Percentiles rank a stretch among this genome's conserved stretches.
Conservation (phyloP, 129 eudicot species). For the Centaurea solstitialis region DNA sequence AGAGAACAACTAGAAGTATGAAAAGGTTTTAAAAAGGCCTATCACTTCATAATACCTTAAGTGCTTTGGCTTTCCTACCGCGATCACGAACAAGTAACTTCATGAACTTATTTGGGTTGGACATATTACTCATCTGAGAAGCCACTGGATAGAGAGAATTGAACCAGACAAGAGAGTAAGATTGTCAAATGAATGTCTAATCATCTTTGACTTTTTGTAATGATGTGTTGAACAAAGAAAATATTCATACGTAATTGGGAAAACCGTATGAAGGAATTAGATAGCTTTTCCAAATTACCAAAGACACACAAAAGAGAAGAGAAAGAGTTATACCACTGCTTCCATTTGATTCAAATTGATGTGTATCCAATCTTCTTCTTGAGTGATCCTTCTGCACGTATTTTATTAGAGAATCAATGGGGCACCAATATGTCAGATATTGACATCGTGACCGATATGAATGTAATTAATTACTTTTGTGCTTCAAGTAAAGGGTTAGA, state of each 20-base stretch:
- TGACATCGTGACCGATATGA: neutral
- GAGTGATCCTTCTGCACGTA: slow-evolving; percentile 65
- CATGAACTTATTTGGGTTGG: slow-evolving; percentile 77
- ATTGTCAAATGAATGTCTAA: slow-evolving; percentile 58
- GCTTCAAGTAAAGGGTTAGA: neutral
- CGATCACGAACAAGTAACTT: slow-evolving; percentile 83
- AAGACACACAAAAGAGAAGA: neutral
- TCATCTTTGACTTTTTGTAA: slow-evolving; percentile 60
- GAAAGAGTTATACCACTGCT: slow-evolving; percentile 61
- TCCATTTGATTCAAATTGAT: slow-evolving; percentile 79
- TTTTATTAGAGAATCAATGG: neutral
- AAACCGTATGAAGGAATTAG: neutral
- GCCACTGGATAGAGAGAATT: slow-evolving; percentile 68
- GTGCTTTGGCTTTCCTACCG: slow-evolving; percentile 67
- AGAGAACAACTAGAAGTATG: neutral
- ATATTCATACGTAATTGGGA: slow-evolving; percentile 33
- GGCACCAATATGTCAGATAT: neutral
- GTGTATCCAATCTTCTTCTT: slow-evolving; percentile 66
- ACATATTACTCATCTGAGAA: slow-evolving; percentile 96
- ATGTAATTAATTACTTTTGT: neutral
- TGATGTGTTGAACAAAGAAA: slow-evolving; percentile 52
- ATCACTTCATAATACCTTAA: slow-evolving; percentile 57
- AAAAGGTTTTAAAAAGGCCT: neutral
- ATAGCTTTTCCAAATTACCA: slow-evolving; percentile 8
- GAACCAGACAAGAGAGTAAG: slow-evolving; percentile 49